Conservation (phyloP, 1,284 basidiomycete genomes). For the Blastosporella zonata region DNA sequence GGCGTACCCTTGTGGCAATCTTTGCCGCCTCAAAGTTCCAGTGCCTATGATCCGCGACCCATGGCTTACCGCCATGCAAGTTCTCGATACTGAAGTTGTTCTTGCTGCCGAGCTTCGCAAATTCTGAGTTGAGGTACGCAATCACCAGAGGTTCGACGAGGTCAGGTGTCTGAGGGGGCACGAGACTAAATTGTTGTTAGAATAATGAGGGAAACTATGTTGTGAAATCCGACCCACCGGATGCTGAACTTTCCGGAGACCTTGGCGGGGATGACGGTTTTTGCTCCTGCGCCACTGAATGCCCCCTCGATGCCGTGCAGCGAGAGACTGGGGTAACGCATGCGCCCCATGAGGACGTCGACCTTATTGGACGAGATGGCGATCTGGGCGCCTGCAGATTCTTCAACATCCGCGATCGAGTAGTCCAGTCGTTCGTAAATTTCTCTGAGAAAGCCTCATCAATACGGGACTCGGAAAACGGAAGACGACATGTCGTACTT, state of each 20-base stretch:
- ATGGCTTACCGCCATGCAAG: constrained; percentile 86
- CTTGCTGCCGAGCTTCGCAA: constrained; percentile 82
- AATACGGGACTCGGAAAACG: background rate
- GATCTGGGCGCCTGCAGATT: constrained; percentile 74
- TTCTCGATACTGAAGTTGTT: constrained; percentile 60
- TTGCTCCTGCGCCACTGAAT: constrained; percentile 84
- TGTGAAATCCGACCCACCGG: constrained; percentile 48
- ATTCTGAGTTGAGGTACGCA: constrained; percentile 74
- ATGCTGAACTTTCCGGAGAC: constrained; percentile 95
- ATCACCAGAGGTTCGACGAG: constrained; percentile 70
- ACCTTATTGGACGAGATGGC: constrained; percentile 82
- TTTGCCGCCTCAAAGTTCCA: constrained; percentile 96
- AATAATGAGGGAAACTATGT: background rate
- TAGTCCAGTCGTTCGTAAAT: constrained; percentile 81
- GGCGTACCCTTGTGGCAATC: constrained; percentile 68
- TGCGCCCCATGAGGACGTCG: constrained; percentile 86
- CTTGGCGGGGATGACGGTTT: constrained; percentile 94
- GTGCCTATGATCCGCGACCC: constrained; percentile 82
- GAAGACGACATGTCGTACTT: constrained; percentile 38
- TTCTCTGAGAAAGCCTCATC: constrained; percentile 32
- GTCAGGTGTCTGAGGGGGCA: constrained; percentile 87
- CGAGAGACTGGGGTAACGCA: constrained; percentile 86
- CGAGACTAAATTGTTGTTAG: constrained; percentile 49
- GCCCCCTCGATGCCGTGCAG: constrained; percentile 98
- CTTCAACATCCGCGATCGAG: constrained; percentile 72